Percentiles rank a stretch among this genome's conserved stretches.
Evolutionary conservation across 2,329 filamentous ascomycete genomes (phyloP).

Genomic region (Cladosporium colombiae): DNA sequence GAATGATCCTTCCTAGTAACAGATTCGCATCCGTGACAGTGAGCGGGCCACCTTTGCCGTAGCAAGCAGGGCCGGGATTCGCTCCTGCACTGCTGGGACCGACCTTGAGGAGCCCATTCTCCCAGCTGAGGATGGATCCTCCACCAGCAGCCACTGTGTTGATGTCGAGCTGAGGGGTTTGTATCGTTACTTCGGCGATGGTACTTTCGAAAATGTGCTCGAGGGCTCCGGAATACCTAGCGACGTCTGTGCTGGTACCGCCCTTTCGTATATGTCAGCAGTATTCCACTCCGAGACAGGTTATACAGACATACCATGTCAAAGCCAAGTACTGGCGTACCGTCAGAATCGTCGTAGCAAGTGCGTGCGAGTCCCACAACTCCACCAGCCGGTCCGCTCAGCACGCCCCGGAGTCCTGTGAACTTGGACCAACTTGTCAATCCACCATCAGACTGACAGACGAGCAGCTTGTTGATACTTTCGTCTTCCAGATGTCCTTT

Average conservation of each 20-base stretch:
- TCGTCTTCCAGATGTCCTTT: constrained; percentile 20
- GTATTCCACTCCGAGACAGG: not conserved
- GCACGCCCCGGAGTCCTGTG: constrained; percentile 74
- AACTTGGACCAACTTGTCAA: constrained; percentile 64
- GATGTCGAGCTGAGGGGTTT: constrained; percentile 28
- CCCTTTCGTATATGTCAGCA: constrained; percentile 25
- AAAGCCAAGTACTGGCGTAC: constrained; percentile 75
- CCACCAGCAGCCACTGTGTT: constrained; percentile 30
- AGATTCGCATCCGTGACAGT: constrained; percentile 41
- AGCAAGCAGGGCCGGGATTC: constrained; percentile 39
- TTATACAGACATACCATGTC: constrained; percentile 26
- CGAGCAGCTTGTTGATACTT: constrained; percentile 11
- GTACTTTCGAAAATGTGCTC: constrained; percentile 28
- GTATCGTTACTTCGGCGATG: constrained; percentile 25
- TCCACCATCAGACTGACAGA: constrained; percentile 74
- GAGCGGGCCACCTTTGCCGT: constrained; percentile 39
- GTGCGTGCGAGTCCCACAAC: constrained; percentile 87
- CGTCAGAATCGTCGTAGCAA: constrained; percentile 76
- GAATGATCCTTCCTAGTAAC: constrained; percentile 36
- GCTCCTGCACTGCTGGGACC: constrained; percentile 29
- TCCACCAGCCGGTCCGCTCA: constrained; percentile 82
- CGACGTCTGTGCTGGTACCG: constrained; percentile 27
- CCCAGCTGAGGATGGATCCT: constrained; percentile 25
- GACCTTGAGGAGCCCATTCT: constrained; percentile 23
- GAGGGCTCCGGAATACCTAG: constrained; percentile 22